Evolutionary conservation across 2,329 filamentous ascomycete species (phyloP), one percentile per base, ranked within the genome.

Genomic region (Exophiala bonariae): DNA sequence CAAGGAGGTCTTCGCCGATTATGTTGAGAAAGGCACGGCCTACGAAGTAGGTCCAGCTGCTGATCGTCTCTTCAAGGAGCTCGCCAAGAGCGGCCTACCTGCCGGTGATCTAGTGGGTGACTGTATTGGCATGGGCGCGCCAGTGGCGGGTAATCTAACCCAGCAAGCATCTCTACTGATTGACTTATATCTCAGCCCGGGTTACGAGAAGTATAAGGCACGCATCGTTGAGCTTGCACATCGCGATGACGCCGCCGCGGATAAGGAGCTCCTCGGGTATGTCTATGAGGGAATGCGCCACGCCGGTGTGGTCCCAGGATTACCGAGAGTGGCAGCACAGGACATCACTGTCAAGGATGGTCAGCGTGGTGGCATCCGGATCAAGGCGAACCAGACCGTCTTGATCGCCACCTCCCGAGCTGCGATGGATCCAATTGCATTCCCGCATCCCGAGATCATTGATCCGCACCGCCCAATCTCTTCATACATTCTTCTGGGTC

Each of bases 211-310:
- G 39, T 77, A 77, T 65, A 78, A 77, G 59, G 64, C 64, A 1
- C 74, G 75, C 23, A 76, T 80, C 47, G 59, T 78, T 17, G 66
- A 76, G 57, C 69, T 79, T 14, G 68, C 76, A 1, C 67, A 76
- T 49, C 67, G 66, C 53, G 66, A 74, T 34, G 64, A 71, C 4
- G 61, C 62, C 2, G 13, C 32, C 17, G 13, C 32, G 7, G 67
- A 72, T 42, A 58, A 63, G 23, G 76, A 79, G 55, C 67, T 79
- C 1, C 72, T 75, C 53, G 75, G 75, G 10, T 80, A 76, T 60
- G 75, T 79, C 2, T 77, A 70, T 52, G 77, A 80, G 59, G 77
- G 76, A 33, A 78, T 79, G 72, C 71, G 76, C 9, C 76, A 77
- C 56, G 72, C 72, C 4, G 73, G 74, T 14, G 71, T 75, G 2